Base-by-base conservation (phyloP, 1,139 yeast species). In the Taiozyma sp. region DNA sequence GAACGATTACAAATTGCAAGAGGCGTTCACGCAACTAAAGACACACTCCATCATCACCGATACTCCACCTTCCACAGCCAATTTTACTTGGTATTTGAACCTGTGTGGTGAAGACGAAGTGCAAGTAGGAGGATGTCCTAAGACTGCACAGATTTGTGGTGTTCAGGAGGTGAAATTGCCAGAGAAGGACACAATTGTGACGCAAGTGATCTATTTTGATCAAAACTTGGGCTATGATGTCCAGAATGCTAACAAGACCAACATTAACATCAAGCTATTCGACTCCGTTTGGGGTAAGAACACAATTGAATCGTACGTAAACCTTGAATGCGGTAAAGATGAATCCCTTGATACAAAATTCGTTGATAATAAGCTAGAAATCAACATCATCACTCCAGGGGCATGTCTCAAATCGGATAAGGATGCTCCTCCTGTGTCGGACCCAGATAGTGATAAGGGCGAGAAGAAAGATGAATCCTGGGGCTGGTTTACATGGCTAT, bases 401-500 rank as follows among this genome's bases (percentile, higher is more conserved):
- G 79, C 79, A 2, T 79, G 83, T 60, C 50, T 71, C 13, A 65
- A 68, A 43, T 63, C 64, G n/a, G 65, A 62, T 46, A 64, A 61
- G 11, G 45, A 44, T 21, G 52, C 51, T 26, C 55, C 53, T 19
- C 62, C 66, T 22, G 60, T 62, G 21, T 62, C 28, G 13, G 19
- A 40, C 44, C 62, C 63, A 11, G 62, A 65, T n/a, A 61, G 56
- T 19, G 58, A 57, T n/a, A 47, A 76, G 34, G 53, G 53, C 39
- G 50, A 55, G 47, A 51, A 44, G 50, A 68, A 47, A 58, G 76
- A 73, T 47, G 77, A 58, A 63, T 81, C 81, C 37, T 81, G 86
- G 88, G 89, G 86, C 45, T 84, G 88, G 84, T 84, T 85, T 62
- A 81, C 88, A 2, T 85, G 90, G 88, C 68, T 85, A 7, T 76